Evolutionary conservation across 2,329 filamentous ascomycete genomes (phyloP).

Genomic region (Fusarium anthophilum): DNA sequence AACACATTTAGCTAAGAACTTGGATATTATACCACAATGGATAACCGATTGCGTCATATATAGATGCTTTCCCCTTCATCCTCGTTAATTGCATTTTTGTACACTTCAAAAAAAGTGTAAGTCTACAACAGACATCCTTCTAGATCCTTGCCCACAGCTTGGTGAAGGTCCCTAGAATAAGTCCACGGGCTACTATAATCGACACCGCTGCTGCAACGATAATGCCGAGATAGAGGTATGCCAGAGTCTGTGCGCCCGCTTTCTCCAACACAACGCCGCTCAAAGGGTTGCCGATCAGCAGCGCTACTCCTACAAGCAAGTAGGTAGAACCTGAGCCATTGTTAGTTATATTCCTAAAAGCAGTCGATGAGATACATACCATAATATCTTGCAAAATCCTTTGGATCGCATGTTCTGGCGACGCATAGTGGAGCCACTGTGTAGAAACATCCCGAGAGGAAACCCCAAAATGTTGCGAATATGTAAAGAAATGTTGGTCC

Average conservation of each 20-base stretch:
- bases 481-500: slow-evolving; percentile 50
- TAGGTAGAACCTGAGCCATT: slow-evolving; percentile 53
- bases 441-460: slow-evolving; percentile 57
- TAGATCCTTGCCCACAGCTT: slow-evolving; percentile 9
- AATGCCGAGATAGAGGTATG: slow-evolving; percentile 55
- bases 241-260: slow-evolving; percentile 52
- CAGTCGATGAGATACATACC: slow-evolving; percentile 7
- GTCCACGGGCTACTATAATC: slow-evolving; percentile 33
- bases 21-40: no score
- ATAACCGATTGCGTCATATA: neutral
- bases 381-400: slow-evolving; percentile 56
- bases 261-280: slow-evolving; percentile 55
- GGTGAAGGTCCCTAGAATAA: slow-evolving; percentile 16
- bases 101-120: no score
- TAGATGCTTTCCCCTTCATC: neutral
- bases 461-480: slow-evolving; percentile 56
- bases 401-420: slow-evolving; percentile 53
- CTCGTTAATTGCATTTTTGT: neutral
- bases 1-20: neutral
- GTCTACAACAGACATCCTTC: neutral
- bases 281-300: slow-evolving; percentile 55
- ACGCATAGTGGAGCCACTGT: slow-evolving; percentile 53
- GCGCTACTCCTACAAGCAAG: slow-evolving; percentile 53
- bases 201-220: slow-evolving; percentile 45
- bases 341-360: slow-evolving; percentile 24